Evolutionary conservation across 2,329 filamentous ascomycete species (phyloP), one percentile per base, ranked within the genome.

Genomic region (Hypocrella siamensis): DNA sequence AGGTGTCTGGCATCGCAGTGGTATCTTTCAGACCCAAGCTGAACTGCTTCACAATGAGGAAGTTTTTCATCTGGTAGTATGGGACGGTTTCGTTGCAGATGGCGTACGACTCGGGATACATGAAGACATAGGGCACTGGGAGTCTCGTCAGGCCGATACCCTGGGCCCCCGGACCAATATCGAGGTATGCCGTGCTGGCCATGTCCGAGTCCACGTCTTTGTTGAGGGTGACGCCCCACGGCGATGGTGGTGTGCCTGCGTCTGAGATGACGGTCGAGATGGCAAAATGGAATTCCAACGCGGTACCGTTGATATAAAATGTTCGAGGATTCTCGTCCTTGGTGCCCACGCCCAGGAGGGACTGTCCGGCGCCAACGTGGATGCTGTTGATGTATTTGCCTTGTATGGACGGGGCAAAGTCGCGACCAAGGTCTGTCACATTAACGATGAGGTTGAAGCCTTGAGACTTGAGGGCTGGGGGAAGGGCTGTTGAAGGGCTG

Each of bases 301-400:
- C 49, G 10, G 63, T 64, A 41, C 58, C 61, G 41, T 69, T 68
- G 35, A 60, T 48, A 53, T 67, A 68, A 42, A 67, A 68, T 35
- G 59, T 38, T 21, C 47, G 47, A 6, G 37, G 32, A 6, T 40
- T 40, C n/a, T 28, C 15, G 19, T 37, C 31, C 18, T 46, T 40
- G 15, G 40, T 37, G 3, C 40, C 37, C 10, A 62, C 46, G 2
- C 58, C 53, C 7, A 56, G 58, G 3, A 55, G 51, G 32, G 51
- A 53, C 8, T 49, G 35, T 2, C 56, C 60, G 1, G 62, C 56
- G 22, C 61, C 60, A 6, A 49, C 48, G 43, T 65, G 62, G 26
- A 61, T 56, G 29, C 51, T 55, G 28, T 48, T 45, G 17, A 67
- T 33, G 29, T 49, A 49, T 36, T 44, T 52, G 42, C 53, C 46